Evolutionary conservation across 495 filamentous ascomycete genomes (phyloP), one percentile per base, ranked within the genome.

Genomic region (Aspergillus biplanus): DNA sequence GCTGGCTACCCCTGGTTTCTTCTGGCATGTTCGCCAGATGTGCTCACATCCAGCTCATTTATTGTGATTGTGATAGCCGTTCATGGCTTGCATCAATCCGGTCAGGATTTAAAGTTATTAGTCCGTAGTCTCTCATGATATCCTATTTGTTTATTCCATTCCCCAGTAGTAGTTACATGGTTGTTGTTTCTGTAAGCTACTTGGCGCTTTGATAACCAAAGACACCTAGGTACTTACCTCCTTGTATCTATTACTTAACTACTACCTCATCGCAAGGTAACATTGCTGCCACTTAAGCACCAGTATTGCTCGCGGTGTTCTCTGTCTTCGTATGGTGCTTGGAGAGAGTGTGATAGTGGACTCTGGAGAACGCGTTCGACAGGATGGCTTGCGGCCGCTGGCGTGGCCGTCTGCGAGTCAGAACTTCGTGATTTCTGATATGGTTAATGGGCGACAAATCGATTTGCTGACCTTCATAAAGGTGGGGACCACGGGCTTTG

Each of bases 381-480:
- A 37, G 35, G 12, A 34, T 56, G 61, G 62, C 67, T 35, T 67
- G 64, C 62, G 50, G 64, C 49, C 64, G 62, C 61, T 58, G 61
- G 62, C 67, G 59, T 65, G 63, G 60, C 58, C 21, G 50, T 55
- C 64, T 69, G 64, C 69, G 62, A 68, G 66, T 68, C 69, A 71
- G 58, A 63, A 58, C 47, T 42, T 49, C 47, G 13, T 46, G 50
- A 61, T 58, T 27, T 31, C 46, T 33, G 55, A 58, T 55, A 34
- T 57, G 59, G 56, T 58, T 61, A 52, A 50, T 49, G 47, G 59
- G 46, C 32, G 53, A 50, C 58, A 59, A 52, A 59, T 67, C 53
- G 49, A 67, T 61, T 63, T 52, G 65, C 59, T 59, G 47, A 48
- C 16, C 39, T 46, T 58, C 32, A 35, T 48, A 33, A 39, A 32